A percentile compares a stretch with the other conserved stretches of the same genome.
Conservation (phyloP, 192 early-diverging fungal species). For the Backusella westeae region DNA sequence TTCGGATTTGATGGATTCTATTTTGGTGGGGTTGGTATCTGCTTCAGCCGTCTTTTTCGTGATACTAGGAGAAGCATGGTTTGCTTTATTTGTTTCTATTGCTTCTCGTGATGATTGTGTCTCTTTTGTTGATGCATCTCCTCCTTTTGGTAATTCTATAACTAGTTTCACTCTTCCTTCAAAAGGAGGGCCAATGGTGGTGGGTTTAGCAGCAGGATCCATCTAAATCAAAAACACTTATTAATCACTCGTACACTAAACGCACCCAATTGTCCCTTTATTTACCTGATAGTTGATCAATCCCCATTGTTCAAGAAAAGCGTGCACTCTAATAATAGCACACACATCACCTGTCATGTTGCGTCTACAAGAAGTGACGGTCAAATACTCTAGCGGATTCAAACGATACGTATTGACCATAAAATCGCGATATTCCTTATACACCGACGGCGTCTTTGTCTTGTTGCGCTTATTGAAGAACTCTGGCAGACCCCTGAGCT, state of each 20-base stretch:
- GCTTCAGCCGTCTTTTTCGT: background rate
- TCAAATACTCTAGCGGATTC: slow-evolving; percentile 93
- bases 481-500: slow-evolving; percentile 88
- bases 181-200: slow-evolving; percentile 83
- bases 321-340: slow-evolving; percentile 95
- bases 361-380: slow-evolving; percentile 93
- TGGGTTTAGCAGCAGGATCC: slow-evolving; percentile 88
- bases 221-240: slow-evolving; percentile 47
- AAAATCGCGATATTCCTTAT: slow-evolving; percentile 94
- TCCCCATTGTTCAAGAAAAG: slow-evolving; percentile 98
- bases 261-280: background rate
- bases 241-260: too few relatives aligned
- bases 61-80: background rate
- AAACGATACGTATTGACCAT: slow-evolving; percentile 98
- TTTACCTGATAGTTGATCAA: slow-evolving; percentile 96
- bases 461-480: slow-evolving; percentile 94
- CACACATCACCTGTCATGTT: slow-evolving; percentile 99
- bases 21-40: background rate
- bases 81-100: background rate
- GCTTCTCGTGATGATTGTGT: background rate
- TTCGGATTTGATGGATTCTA: background rate
- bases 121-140: background rate
- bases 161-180: slow-evolving; percentile 91
- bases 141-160: slow-evolving; percentile 70
- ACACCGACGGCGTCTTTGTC: slow-evolving; percentile 88